Base-by-base conservation (phyloP, 1,139 yeast genomes). In the Geotrichum europaeum region DNA sequence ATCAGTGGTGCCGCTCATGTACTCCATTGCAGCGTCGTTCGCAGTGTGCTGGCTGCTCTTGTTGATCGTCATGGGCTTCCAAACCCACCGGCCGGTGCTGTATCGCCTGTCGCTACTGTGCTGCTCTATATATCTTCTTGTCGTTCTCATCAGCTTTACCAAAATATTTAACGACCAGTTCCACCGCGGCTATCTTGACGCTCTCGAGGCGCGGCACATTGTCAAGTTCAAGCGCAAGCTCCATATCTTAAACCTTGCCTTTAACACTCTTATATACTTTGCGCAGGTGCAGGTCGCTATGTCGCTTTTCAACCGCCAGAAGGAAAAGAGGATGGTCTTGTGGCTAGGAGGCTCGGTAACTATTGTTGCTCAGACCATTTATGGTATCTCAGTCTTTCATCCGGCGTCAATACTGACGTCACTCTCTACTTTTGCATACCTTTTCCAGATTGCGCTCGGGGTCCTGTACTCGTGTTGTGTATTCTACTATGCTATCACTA, bases 211-310 rank as follows among this genome's bases (percentile, higher is more conserved):
- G 49, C 72, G 86, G 30, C 75, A 76, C 54, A 71, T 74, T 13
- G 70, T 87, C 28, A 78, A 82, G 64, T 63, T 67, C 1, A 79
- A 80, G 51, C 45, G 51, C n/a, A 67, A 75, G 4, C 78, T 81
- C 22, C 81, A 82, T 60, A 77, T 83, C 6, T 74, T 87, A 15
- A 89, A 87, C 68, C 75, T 87, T 56, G 71, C 88, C 1, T 83
- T 84, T 56, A 84, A 84, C 25, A 72, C 86, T 7, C 69, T 87
- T 5, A 75, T 87, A 24, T 87, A 86, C 70, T 75, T 88, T 45
- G 84, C 89, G 61, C 94, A 88, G 70, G 91, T 88, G 0, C 92
- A 87, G 68, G 85, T 88, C 30, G 79, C 87, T 6, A 86, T 86
- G 83, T 76, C 94, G 59, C 74, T 88, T 32, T 89, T 87, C 68